phyloP scores from a whole-genome alignment of 345 rosid genomes.

The Eucalyptus melliodora region DNA sequence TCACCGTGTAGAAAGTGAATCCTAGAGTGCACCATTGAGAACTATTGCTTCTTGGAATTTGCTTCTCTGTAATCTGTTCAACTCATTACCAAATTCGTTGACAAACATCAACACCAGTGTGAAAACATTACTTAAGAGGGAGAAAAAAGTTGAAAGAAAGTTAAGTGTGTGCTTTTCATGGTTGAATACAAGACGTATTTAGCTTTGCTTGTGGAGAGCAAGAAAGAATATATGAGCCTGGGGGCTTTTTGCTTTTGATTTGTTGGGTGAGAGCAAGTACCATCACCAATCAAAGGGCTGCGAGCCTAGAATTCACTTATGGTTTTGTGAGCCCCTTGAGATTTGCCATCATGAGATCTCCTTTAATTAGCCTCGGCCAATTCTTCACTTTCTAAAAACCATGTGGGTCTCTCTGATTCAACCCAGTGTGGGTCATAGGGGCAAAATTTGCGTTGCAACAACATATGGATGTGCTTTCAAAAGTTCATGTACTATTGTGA shows the following conservation, averaged over 20 bases:
- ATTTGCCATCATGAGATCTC: neutral
- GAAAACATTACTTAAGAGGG: neutral
- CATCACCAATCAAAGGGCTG: neutral
- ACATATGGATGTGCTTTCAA: neutral
- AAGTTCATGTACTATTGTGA: neutral
- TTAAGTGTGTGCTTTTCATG: neutral
- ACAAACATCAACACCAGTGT: neutral
- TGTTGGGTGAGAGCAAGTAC: neutral
- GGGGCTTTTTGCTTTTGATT: neutral
- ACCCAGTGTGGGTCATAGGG: neutral
- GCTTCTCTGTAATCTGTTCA: neutral
- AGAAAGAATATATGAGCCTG: neutral
- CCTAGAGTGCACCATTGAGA: neutral
- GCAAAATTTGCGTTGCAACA: neutral
- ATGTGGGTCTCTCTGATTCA: neutral
- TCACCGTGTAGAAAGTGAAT: neutral
- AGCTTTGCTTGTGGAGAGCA: neutral
- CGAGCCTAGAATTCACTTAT: neutral
- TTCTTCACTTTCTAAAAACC: neutral
- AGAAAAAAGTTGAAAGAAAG: neutral
- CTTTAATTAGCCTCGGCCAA: neutral
- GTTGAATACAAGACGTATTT: neutral
- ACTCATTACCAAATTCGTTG: neutral
- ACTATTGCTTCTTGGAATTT: neutral
- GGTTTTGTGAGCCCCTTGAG: neutral